Base-by-base conservation (phyloP, 2,329 filamentous ascomycete species). In the Talaromyces sp. region DNA sequence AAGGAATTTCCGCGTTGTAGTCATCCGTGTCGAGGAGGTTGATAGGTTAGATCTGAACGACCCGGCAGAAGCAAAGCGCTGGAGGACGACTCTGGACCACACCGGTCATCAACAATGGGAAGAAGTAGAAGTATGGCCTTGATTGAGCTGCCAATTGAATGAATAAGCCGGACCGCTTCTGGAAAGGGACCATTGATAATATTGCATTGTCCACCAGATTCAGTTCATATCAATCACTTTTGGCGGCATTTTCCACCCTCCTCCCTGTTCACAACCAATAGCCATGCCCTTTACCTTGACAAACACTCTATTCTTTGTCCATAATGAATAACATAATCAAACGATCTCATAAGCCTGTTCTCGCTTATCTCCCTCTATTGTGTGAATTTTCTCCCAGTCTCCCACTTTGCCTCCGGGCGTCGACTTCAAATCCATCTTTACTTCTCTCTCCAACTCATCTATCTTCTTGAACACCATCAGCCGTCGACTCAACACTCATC, bases 1-100 rank as follows among this genome's bases (percentile, higher is more conserved):
- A 70, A 80, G 80, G 69, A 91, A 96, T 75, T 97, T 96, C 74
- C 83, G 94, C 62, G 91, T 97, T 0, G 91, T 97, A 3, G 88
- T 95, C 73, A 95, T 99, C 75, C 87, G 89, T 58, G 89, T 96
- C 0, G 86, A 91, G 8, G 87, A 91, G 75, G 88, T 96, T 22
- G 93, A 96, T 75, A 83, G 85, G 71, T 82, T 91, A 17, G 90
- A 95, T 74, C 77, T 96, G 62, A 88, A 85, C 65, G 85, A 92
- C 73, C 86, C 89, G 0, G 83, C 84, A 56, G 85, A 85, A 67
- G 82, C 83, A 13, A 81, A 84, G 68, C 83, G 93, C 71, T 91
- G 88, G 82, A 80, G 86, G 67, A 94, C 93, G 78, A 88, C 83
- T 29, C 85, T 87, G 70, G 81, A 84, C 64, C 78, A 75, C 17